A percentile compares a stretch with the other conserved stretches of the same genome.
Conservation (phyloP, 495 filamentous ascomycete genomes). For the Lasiosphaeria hispida region DNA sequence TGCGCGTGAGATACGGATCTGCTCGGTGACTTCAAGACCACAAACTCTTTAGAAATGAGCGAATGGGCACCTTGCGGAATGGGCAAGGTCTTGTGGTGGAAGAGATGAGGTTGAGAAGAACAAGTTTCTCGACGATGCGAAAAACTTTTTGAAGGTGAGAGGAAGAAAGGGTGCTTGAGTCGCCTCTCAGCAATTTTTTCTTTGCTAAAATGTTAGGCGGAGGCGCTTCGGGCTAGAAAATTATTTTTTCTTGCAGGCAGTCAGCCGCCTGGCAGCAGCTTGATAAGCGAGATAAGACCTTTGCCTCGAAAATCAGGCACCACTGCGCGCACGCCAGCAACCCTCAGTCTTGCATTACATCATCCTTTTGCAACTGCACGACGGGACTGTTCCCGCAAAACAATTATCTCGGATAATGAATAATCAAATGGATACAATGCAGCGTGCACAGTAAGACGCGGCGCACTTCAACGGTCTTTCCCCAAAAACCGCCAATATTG, state of each 20-base stretch:
- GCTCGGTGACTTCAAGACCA: not conserved
- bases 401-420: no score
- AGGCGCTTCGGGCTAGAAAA: conserved; percentile 14
- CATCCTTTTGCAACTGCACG: not conserved
- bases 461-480: no score
- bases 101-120: conserved; percentile 12
- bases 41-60: conserved; percentile 8
- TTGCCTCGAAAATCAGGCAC: conserved; percentile 9
- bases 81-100: conserved; percentile 11
- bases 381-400: no score
- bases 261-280: not conserved
- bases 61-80: conserved; percentile 12
- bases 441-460: no score
- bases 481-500: no score
- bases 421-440: no score
- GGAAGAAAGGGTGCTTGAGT: conserved; percentile 13
- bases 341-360: not conserved
- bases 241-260: conserved; percentile 17
- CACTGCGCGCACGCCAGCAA: not conserved
- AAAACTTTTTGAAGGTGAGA: conserved; percentile 12
- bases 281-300: conserved; percentile 18
- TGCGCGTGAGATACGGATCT: no score
- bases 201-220: conserved; percentile 9
- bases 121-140: conserved; percentile 13
- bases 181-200: conserved; percentile 21